A percentile compares a stretch with the other conserved stretches of the same genome.
phyloP scores from a whole-genome alignment of 129 eudicot genomes.

The Ambrosia artemisiifolia region DNA sequence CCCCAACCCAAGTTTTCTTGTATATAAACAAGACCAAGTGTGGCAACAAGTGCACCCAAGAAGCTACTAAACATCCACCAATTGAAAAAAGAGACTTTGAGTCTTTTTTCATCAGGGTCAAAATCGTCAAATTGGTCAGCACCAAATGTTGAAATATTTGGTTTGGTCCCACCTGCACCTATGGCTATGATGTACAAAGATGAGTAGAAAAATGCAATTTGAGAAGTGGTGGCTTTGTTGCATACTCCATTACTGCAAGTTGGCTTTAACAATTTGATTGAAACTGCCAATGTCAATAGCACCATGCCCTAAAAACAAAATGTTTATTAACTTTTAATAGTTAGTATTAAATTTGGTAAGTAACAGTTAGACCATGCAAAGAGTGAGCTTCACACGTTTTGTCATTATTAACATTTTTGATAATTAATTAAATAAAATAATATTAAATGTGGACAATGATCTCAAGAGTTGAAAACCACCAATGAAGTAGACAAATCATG shows the following conservation, averaged over 20 bases:
- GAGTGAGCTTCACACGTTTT: not conserved
- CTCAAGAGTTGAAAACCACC: conserved; percentile 1
- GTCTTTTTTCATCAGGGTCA: conserved; percentile 66
- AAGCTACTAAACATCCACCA: conserved; percentile 98
- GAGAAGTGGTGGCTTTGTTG: conserved; percentile 63
- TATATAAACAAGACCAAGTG: conserved; percentile 77
- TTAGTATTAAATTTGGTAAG: not conserved
- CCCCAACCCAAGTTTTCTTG: conserved; percentile 98
- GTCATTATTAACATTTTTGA: not conserved
- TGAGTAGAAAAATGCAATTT: conserved; percentile 72
- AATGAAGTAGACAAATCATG: conserved; percentile 29
- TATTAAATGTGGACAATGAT: conserved; percentile 1
- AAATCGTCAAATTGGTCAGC: conserved; percentile 96
- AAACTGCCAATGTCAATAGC: conserved; percentile 78
- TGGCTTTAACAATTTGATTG: conserved; percentile 69
- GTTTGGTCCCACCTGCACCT: conserved; percentile 95
- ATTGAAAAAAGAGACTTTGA: conserved; percentile 78
- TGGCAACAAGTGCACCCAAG: conserved; percentile 76
- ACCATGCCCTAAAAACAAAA: conserved; percentile 71
- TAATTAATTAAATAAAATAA: not conserved
- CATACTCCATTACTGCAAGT: conserved; percentile 62
- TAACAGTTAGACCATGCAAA: conserved; percentile 2
- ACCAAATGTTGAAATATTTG: conserved; percentile 93
- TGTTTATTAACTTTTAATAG: not conserved
- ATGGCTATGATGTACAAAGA: conserved; percentile 77